Base-by-base conservation (phyloP, 2,329 filamentous ascomycete genomes). In the Penicillium olsonii region DNA sequence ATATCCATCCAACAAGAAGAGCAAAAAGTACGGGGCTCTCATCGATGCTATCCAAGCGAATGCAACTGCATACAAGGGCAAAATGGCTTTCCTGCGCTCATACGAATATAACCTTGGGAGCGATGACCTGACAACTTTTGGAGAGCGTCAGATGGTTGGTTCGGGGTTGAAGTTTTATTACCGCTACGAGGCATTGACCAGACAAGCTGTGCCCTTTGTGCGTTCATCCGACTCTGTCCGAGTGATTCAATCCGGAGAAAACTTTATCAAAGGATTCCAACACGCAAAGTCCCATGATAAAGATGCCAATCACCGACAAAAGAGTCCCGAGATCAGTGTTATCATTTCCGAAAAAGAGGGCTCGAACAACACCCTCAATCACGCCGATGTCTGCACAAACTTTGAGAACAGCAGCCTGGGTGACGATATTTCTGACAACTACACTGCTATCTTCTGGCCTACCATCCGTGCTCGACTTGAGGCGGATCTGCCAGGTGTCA, bases 331-430 rank as follows among this genome's bases (percentile, higher is more conserved):
- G 2, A 80, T 91, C 37, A 68, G 90, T n/a, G 73, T 87, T 10
- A 82, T 96, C 31, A 82, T 75, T n/a, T 62, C 84, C 1, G 91
- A 96, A 68, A 78, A 71, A 2, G 54, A 72, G 0, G 81, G 77
- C 1, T 78, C 77, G 59, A 96, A 96, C 74, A 96, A 96, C 71
- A 92, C 90, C 0, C 79, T 96, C 19, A 85, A 86, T 57, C 88
- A 92, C 15, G 33, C 33, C 65, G 81, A 82, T 27, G 76, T 82
- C 9, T 96, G 92, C 69, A 78, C 78, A 3, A 75, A 74, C 0
- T 95, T 95, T 60, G 87, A 92, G 62, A 66, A 79, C 0, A 84
- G 82, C 1, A 71, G 59, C 2, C 44, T 59, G 4, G 60, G 57
- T 2, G 60, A 70, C 17, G 66, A 70, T 2, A 80, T 82, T 0